Evolutionary conservation across 352 stramenopile genomes (phyloP).

Genomic region (Pythium rishiriense): DNA sequence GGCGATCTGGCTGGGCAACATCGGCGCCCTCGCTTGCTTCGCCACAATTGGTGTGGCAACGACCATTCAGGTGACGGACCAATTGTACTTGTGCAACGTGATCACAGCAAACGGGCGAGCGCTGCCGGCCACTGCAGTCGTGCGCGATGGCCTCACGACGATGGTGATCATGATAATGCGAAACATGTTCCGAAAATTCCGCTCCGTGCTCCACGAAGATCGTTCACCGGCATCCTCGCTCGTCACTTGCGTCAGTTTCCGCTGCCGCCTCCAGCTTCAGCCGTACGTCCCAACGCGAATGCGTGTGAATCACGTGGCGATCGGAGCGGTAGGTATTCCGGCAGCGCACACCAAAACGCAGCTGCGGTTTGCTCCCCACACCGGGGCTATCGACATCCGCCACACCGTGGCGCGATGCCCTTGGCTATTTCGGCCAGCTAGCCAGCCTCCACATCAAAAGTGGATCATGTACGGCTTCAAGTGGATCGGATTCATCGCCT

Average conservation of each 20-base stretch:
- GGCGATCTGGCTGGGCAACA: slow-evolving; percentile 3
- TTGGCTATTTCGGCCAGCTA: not conserved
- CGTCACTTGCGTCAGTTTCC: slow-evolving; percentile 2
- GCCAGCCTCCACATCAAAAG: not conserved
- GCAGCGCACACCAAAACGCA: not conserved
- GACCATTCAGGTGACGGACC: not conserved
- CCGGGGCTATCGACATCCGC: slow-evolving; percentile 19
- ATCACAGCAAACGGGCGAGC: slow-evolving; percentile 5
- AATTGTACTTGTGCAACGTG: slow-evolving; percentile 9
- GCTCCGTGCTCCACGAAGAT: not conserved
- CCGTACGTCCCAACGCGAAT: not conserved
- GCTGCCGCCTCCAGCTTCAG: slow-evolving; percentile 3
- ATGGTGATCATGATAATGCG: slow-evolving; percentile 6
- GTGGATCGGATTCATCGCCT: not conserved
- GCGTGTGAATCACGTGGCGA: not conserved
- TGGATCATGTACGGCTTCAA: not conserved
- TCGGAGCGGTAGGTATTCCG: not conserved
- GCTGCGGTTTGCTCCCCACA: not conserved
- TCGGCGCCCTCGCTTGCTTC: not conserved
- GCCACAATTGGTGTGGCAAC: not conserved
- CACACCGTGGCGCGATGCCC: slow-evolving; percentile 14
- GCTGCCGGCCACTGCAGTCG: slow-evolving; percentile 4
- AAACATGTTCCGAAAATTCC: slow-evolving; percentile 13
- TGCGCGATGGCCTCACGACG: slow-evolving; percentile 11
- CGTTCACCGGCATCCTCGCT: not conserved